Evolutionary conservation across 345 rosid species (phyloP), one percentile per base, ranked within the genome.

Genomic region (Eutrema heterophyllum): DNA sequence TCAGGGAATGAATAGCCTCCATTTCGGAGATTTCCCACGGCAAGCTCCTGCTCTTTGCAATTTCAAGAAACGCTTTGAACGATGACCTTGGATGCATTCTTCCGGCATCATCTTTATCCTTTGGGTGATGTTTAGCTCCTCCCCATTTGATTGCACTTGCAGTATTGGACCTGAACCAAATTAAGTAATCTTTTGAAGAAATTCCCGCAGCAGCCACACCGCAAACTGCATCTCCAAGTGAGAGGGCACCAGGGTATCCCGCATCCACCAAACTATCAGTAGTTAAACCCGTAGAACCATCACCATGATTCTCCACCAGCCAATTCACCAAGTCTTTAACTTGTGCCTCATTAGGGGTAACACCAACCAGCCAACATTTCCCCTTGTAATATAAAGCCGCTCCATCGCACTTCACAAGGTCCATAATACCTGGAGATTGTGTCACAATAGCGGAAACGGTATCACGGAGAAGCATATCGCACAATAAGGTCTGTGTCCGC

Each of bases 151-250:
- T 73, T 70, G 86, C 87, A 64, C 85, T 85, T 5, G 89, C 97
- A 48, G 89, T 82, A 49, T 88, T 90, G 11, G 97, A 93, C 80
- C 98, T 85, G 78, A 93, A 93, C 98, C 97, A 90, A 83, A 90
- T 84, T 71, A 93, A 81, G 77, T 86, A 90, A 78, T 87, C 90
- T 76, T 73, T 81, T 9, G 88, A 82, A 70, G 80, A 85, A 74
- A 93, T 79, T 68, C 89, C 85, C 2, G 97, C 96, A 5, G 87
- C 75, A 68, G 93, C 93, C 86, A 93, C 85, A 43, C 98, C 97
- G 5, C 97, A 93, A 80, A 93, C 92, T 2, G 90, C 90, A 61
- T 83, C 83, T 16, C 97, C 97, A 40, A 93, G 81, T 43, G 78
- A 75, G 54, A 84, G 75, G 40, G 96, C 91, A 54, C 84, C 83